Percentiles rank a stretch among this genome's conserved stretches.
phyloP scores from a whole-genome alignment of 305 asterid species.

The Solanum chacoense region DNA sequence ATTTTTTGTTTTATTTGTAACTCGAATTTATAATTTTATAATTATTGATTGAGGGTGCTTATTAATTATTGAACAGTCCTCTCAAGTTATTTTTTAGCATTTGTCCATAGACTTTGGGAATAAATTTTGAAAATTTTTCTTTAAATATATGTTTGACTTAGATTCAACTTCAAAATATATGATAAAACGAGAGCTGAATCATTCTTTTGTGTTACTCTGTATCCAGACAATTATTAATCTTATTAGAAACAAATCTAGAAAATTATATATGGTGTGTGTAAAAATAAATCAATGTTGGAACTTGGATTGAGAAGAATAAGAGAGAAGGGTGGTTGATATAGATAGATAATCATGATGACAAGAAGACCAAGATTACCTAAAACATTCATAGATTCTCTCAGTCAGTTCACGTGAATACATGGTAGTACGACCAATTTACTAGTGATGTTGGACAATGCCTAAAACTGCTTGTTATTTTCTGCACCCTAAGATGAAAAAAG shows the following conservation, averaged over 20 bases:
- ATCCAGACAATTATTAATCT: neutral
- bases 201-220: neutral
- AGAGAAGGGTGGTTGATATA: neutral
- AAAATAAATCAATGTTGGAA: neutral
- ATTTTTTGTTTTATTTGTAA: too few relatives aligned
- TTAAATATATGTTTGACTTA: neutral
- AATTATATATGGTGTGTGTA: neutral
- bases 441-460: slow-evolving; percentile 8
- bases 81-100: neutral
- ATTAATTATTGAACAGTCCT: neutral
- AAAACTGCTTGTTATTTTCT: slow-evolving; percentile 9
- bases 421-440: slow-evolving; percentile 15
- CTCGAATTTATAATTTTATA: too few relatives aligned
- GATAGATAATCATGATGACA: slow-evolving; percentile 5
- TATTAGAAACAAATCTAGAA: neutral
- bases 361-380: slow-evolving; percentile 1
- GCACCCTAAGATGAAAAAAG: neutral
- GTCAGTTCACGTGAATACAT: slow-evolving; percentile 35
- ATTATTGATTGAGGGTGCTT: neutral
- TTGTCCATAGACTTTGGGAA: too few relatives aligned
- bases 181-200: neutral
- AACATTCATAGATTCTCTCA: neutral
- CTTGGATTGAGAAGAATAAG: neutral
- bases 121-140: too few relatives aligned
- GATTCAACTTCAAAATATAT: too few relatives aligned